Percentiles rank a stretch among this genome's conserved stretches.
Conservation (phyloP, 805 yeast species). For the Spathaspora gorwiae region DNA sequence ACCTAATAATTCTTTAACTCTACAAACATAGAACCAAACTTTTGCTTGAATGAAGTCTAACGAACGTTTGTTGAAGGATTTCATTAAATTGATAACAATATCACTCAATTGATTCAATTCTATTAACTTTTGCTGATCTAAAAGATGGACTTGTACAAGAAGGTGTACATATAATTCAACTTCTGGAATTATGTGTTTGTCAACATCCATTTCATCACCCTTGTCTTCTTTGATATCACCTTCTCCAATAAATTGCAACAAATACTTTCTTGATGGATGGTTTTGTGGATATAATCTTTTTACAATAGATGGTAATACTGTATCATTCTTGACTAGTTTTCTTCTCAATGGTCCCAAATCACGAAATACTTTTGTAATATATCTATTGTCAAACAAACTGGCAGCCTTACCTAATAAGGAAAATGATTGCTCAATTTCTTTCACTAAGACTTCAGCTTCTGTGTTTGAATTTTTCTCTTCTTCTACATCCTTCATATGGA, state of each 20-base stretch:
- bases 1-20: slow-evolving; percentile 63
- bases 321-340: slow-evolving; percentile 41
- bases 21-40: slow-evolving; percentile 85
- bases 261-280: slow-evolving; percentile 37
- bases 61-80: slow-evolving; percentile 70
- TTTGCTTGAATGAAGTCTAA: slow-evolving; percentile 85
- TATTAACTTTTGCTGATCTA: slow-evolving; percentile 53
- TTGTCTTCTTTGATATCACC: slow-evolving; percentile 11
- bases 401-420: slow-evolving; percentile 58
- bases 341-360: slow-evolving; percentile 75
- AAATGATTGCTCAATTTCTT: slow-evolving; percentile 40
- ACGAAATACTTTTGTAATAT: slow-evolving; percentile 78
- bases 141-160: slow-evolving; percentile 68
- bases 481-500: slow-evolving; percentile 7
- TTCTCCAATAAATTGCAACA: slow-evolving; percentile 31
- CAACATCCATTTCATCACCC: slow-evolving; percentile 26
- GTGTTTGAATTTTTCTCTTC: neutral
- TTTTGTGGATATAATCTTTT: slow-evolving; percentile 50
- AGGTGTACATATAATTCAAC: slow-evolving; percentile 75
- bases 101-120: slow-evolving; percentile 52
- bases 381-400: slow-evolving; percentile 75
- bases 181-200: slow-evolving; percentile 55
- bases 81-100: slow-evolving; percentile 49
- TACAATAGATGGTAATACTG: slow-evolving; percentile 53
- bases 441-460: slow-evolving; percentile 14